Base-by-base conservation (phyloP, 2,329 filamentous ascomycete genomes). In the Aspergillus hiratsukae region DNA sequence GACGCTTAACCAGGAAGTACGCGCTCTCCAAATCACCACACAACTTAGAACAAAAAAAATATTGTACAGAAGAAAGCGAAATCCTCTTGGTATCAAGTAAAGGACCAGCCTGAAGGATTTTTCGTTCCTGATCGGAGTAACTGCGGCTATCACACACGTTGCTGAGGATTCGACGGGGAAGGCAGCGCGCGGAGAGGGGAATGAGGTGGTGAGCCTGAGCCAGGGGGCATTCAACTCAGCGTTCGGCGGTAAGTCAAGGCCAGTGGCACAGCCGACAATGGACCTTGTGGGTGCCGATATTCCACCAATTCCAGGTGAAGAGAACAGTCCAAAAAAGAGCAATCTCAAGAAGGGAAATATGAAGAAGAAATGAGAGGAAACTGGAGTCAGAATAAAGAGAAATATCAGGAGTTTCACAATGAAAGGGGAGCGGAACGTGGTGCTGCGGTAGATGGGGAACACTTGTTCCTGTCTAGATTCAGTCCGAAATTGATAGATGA, bases 1-100 rank as follows among this genome's bases (percentile, higher is more conserved):
- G 55, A 58, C 58, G 61, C 61, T 55, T 19, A 59, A 48, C 60
- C 61, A 61, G 61, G 58, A 63, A 65, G 62, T 58, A 45, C 41
- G 59, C 56, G 62, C 63, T 60, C 55, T 58, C 49, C 48, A 49
- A 61, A 55, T 55, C 56, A 53, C 58, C 62, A 54, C 60, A 64
- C 59, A 61, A 63, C 52, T 52, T 48, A 25, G 43, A 25, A 46
- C 23, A 35, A 31, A 45, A 45, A 49, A 52, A 35, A 23, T 43
- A 27, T 29, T 35, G 29, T 50, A 25, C 3, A 37, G 48, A 43
- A 52, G 40, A 48, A 58, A 53, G 35, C 56, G 43, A 43, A 54
- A 49, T 53, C 55, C 49, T 23, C 48, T 41, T 17, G 51, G 49
- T 53, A 49, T 54, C 55, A 54, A 56, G 46, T 55, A 64, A 37